Evolutionary conservation across 805 yeast species (phyloP).

Genomic region (Metschnikowia continentalis): DNA sequence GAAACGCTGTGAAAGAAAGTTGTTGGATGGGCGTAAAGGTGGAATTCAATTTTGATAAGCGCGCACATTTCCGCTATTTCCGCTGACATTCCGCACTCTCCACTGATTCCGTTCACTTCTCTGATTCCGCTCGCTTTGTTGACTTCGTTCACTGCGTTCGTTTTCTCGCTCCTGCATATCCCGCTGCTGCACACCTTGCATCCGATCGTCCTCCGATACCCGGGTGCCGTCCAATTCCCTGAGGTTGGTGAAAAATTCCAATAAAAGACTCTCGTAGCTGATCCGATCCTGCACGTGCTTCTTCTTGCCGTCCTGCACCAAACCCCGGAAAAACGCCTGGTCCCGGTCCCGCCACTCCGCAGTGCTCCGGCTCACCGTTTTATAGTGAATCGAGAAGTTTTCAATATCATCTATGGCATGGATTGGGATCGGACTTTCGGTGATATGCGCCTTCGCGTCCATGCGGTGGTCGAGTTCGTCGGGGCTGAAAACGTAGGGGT

Average conservation of each 20-base stretch:
- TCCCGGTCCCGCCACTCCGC: slow-evolving; percentile 42
- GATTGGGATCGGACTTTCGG: slow-evolving; percentile 35
- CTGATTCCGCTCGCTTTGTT: neutral
- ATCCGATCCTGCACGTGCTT: slow-evolving; percentile 22
- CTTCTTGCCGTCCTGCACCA: slow-evolving; percentile 19
- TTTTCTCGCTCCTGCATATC: neutral
- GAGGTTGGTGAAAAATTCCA: slow-evolving; percentile 31
- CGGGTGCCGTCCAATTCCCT: slow-evolving; percentile 35
- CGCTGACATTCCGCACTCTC: neutral
- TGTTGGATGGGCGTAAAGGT: neutral
- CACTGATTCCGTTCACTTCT: neutral
- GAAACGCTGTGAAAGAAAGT: no score
- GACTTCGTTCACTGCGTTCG: no score
- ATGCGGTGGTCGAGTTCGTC: slow-evolving; percentile 28
- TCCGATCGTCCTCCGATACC: slow-evolving; percentile 10
- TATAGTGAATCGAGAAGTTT: slow-evolving; percentile 46
- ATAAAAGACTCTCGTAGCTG: slow-evolving; percentile 32
- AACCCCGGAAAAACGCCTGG: slow-evolving; percentile 22
- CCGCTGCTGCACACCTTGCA: neutral
- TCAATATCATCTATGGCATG: slow-evolving; percentile 50
- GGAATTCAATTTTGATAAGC: no score
- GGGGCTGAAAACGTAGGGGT: slow-evolving; percentile 52
- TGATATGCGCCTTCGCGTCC: slow-evolving; percentile 1
- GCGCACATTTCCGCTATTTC: no score
- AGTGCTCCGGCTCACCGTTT: slow-evolving; percentile 32